Conservation (phyloP, 1,139 yeast genomes). For the Pichia sp. region DNA sequence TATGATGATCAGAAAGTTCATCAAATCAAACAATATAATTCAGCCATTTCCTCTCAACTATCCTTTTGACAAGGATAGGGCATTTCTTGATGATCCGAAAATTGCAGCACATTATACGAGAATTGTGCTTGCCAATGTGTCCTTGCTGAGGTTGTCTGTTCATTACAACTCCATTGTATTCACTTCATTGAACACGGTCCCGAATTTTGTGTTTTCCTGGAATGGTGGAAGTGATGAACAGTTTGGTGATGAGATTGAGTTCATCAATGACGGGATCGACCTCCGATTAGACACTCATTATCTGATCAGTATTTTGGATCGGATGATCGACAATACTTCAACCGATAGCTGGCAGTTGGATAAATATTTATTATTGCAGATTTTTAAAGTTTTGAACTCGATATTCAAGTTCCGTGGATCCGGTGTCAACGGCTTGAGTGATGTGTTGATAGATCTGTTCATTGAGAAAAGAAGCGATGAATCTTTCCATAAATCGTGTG, state of each 20-base stretch:
- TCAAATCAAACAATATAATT: conserved; percentile 16
- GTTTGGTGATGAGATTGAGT: conserved; percentile 3
- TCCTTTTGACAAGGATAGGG: conserved; percentile 14
- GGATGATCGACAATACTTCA: conserved; percentile 17
- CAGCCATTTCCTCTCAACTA: conserved; percentile 23
- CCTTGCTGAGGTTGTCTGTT: conserved; percentile 10
- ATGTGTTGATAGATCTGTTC: conserved; percentile 11
- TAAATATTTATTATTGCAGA: conserved; percentile 17
- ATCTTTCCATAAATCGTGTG: conserved; percentile 4
- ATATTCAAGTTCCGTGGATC: conserved; percentile 14
- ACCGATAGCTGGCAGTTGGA: conserved; percentile 17
- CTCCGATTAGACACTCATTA: conserved; percentile 19
- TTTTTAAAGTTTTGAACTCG: conserved; percentile 19
- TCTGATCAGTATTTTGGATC: conserved; percentile 13
- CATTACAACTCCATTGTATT: conserved; percentile 7
- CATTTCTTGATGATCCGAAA: conserved; percentile 13
- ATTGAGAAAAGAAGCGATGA: conserved; percentile 10
- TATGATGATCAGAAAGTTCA: conserved; percentile 15
- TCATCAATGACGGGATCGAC: conserved; percentile 7
- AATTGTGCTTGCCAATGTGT: conserved; percentile 12
- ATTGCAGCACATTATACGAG: conserved; percentile 10
- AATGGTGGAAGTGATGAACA: conserved; percentile 10
- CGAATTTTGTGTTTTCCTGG: conserved; percentile 16
- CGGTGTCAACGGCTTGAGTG: conserved; percentile 7
- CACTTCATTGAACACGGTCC: conserved; percentile 2